A percentile compares a stretch with the other conserved stretches of the same genome.
Conservation (phyloP, 306 rosid genomes). For the Vigna angularis region DNA sequence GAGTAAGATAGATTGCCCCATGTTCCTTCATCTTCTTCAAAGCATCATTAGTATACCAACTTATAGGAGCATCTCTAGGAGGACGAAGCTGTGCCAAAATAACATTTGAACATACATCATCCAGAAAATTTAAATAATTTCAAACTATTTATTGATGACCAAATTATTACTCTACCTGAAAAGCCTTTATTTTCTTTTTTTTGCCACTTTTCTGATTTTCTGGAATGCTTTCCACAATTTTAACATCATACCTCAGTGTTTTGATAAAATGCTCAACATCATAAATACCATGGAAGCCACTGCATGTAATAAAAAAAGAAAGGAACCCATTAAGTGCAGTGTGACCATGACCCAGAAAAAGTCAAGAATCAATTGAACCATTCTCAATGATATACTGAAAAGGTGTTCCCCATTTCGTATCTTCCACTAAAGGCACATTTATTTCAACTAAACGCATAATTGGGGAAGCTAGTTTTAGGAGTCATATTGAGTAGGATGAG, state of each 20-base stretch:
- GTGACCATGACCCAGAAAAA: slow-evolving; percentile 15
- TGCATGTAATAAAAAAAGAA: slow-evolving; percentile 45
- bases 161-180: slow-evolving; percentile 65
- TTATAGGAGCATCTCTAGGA: slow-evolving; percentile 87
- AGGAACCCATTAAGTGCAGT: neutral
- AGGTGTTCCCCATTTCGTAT: slow-evolving; percentile 15
- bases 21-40: slow-evolving; percentile 87
- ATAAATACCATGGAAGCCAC: slow-evolving; percentile 95
- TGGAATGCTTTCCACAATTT: slow-evolving; percentile 86
- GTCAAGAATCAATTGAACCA: slow-evolving; percentile 29
- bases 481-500: too few species aligned
- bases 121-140: slow-evolving; percentile 39
- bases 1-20: slow-evolving; percentile 95
- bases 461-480: neutral
- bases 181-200: slow-evolving; percentile 88
- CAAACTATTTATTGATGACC: slow-evolving; percentile 23
- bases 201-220: slow-evolving; percentile 77
- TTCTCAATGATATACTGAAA: neutral
- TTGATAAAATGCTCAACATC: slow-evolving; percentile 93
- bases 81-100: slow-evolving; percentile 77
- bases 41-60: slow-evolving; percentile 89
- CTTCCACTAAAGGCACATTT: neutral
- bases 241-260: slow-evolving; percentile 78
- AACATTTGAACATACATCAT: slow-evolving; percentile 31
- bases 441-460: neutral